Conservation (phyloP, 2,329 filamentous ascomycete genomes). For the Alternaria arbusti region DNA sequence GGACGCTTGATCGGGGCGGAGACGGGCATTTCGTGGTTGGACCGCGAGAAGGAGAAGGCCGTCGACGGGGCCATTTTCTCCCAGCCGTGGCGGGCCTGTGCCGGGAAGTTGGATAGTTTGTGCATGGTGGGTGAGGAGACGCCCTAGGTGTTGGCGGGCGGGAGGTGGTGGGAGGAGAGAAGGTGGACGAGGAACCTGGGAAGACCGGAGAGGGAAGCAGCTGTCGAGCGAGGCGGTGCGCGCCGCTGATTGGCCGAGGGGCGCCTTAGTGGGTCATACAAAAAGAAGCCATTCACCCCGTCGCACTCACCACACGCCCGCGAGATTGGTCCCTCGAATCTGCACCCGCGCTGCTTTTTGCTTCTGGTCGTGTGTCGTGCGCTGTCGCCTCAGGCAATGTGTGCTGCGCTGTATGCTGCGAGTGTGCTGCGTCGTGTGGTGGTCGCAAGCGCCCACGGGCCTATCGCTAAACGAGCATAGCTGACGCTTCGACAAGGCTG, state of each 20-base stretch:
- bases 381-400: slow-evolving; percentile 1
- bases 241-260: slow-evolving; percentile 9
- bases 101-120: slow-evolving; percentile 72
- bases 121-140: slow-evolving; percentile 59
- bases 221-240: slow-evolving; percentile 12
- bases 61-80: slow-evolving; percentile 68
- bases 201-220: slow-evolving; percentile 19
- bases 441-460: slow-evolving; percentile 10
- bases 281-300: slow-evolving; percentile 5
- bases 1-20: slow-evolving; percentile 63
- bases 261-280: slow-evolving; percentile 1
- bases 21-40: slow-evolving; percentile 62
- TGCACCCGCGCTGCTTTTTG: neutral
- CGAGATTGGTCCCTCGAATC: neutral
- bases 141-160: slow-evolving; percentile 38
- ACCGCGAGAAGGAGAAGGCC: slow-evolving; percentile 68
- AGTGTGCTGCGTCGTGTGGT: slow-evolving; percentile 6
- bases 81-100: slow-evolving; percentile 70
- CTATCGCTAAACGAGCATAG: slow-evolving; percentile 17
- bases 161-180: slow-evolving; percentile 27
- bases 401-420: slow-evolving; percentile 14
- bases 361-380: neutral
- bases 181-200: slow-evolving; percentile 24
- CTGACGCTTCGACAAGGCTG: slow-evolving; percentile 1
- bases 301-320: slow-evolving; percentile 2